phyloP scores from a whole-genome alignment of 495 filamentous ascomycete genomes.

The Neurospora sp. region DNA sequence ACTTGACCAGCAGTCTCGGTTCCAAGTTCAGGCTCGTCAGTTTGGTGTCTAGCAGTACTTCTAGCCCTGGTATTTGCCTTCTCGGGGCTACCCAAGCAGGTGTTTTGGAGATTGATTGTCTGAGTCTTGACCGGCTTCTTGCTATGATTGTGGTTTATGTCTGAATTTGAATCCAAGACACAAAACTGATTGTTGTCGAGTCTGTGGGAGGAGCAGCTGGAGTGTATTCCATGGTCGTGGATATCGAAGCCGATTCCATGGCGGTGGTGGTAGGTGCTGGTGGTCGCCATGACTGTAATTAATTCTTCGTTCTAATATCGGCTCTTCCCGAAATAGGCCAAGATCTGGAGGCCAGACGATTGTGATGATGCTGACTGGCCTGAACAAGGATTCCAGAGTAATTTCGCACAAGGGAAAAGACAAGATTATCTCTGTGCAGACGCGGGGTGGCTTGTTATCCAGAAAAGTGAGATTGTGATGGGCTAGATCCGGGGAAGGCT shows the following conservation, averaged over 20 bases:
- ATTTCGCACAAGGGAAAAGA: not conserved
- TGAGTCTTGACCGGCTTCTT: not conserved
- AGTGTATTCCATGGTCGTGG: slow-evolving; percentile 7
- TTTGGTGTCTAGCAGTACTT: not conserved
- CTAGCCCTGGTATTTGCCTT: not conserved
- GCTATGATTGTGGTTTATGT: not conserved
- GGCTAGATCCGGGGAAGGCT: slow-evolving; percentile 11
- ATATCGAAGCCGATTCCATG: slow-evolving; percentile 11
- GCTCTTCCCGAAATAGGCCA: slow-evolving; percentile 14
- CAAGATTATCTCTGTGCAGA: not conserved
- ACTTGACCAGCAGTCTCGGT: not conserved
- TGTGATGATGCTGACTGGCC: not conserved
- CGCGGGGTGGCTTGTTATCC: not conserved
- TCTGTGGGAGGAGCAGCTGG: slow-evolving; percentile 7
- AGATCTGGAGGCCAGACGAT: slow-evolving; percentile 3
- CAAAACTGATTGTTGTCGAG: slow-evolving; percentile 11
- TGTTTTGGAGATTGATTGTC: not conserved
- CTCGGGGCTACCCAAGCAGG: not conserved
- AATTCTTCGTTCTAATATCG: slow-evolving; percentile 6
- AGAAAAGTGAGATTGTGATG: slow-evolving; percentile 1
- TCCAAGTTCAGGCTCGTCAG: not conserved
- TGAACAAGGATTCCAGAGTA: not conserved
- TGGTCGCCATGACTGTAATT: slow-evolving; percentile 17
- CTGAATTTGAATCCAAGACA: not conserved
- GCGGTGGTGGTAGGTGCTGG: slow-evolving; percentile 3